These are phyloP conservation scores for Yamadazyma olivae DNA, from an alignment of 805 yeast genomes.

Conservation along the genomic window DNA sequence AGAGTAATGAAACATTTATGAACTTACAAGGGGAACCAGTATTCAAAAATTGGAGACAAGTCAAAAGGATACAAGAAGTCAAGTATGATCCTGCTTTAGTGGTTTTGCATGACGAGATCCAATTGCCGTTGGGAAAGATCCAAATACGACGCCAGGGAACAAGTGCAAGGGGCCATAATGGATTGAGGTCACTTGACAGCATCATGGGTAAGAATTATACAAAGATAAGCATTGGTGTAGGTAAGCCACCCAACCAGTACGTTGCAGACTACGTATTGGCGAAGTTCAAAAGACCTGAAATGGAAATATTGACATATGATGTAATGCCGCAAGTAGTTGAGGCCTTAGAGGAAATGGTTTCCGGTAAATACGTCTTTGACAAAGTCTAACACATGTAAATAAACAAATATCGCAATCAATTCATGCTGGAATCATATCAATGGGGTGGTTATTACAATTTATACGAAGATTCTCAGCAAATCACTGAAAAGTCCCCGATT, in stretches of 20 bases:
- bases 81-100: slow-evolving; percentile 40
- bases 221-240: slow-evolving; percentile 78
- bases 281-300: slow-evolving; percentile 47
- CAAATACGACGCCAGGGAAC: slow-evolving; percentile 59
- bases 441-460: too few relatives aligned
- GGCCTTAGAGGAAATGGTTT: slow-evolving; percentile 1
- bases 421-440: too few relatives aligned
- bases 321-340: slow-evolving; percentile 31
- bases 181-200: slow-evolving; percentile 58
- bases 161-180: slow-evolving; percentile 82
- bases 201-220: slow-evolving; percentile 50
- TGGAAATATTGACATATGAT: slow-evolving; percentile 32
- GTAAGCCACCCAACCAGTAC: slow-evolving; percentile 50
- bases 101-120: slow-evolving; percentile 78
- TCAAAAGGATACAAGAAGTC: slow-evolving; percentile 19
- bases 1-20: slow-evolving; percentile 61
- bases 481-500: too few relatives aligned
- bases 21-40: slow-evolving; percentile 66
- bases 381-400: neutral
- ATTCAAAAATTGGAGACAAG: slow-evolving; percentile 43
- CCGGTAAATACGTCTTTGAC: slow-evolving; percentile 4
- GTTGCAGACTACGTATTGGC: slow-evolving; percentile 65
- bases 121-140: slow-evolving; percentile 60
- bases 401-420: neutral
- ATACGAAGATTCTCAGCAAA: too few relatives aligned